These are phyloP conservation scores for Pseudomonodictys pantanalensis DNA, from an alignment of 495 filamentous ascomycete species.

Conservation along the genomic window DNA sequence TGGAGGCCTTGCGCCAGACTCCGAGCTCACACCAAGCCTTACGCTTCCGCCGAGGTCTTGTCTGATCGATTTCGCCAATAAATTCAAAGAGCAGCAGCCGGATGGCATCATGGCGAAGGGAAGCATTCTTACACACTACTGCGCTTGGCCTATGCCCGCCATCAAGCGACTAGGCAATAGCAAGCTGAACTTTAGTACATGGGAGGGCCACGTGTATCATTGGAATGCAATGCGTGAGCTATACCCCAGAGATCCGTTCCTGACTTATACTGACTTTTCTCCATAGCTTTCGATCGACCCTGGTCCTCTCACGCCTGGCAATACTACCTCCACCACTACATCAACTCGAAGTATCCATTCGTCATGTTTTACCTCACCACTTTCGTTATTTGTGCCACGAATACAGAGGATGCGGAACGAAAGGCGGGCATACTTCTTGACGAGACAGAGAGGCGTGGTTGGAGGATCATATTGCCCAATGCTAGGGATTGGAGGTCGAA, in stretches of 20 bases:
- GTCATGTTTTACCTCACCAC: slow-evolving; percentile 25
- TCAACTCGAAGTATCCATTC: slow-evolving; percentile 21
- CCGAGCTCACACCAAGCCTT: slow-evolving; percentile 1
- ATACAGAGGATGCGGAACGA: slow-evolving; percentile 9
- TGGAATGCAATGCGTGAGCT: slow-evolving; percentile 18
- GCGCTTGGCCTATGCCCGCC: slow-evolving; percentile 19
- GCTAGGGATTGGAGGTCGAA: slow-evolving; percentile 5
- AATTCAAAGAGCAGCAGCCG: slow-evolving; percentile 9
- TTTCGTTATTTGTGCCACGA: slow-evolving; percentile 17
- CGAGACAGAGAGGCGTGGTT: slow-evolving; percentile 10
- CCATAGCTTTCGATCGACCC: slow-evolving; percentile 15
- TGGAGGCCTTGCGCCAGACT: neutral
- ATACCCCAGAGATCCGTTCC: neutral
- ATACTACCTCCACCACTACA: slow-evolving; percentile 18
- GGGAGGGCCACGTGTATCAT: slow-evolving; percentile 13
- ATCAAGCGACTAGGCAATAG: slow-evolving; percentile 9
- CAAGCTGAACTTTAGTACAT: slow-evolving; percentile 16
- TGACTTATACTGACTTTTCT: neutral
- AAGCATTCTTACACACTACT: slow-evolving; percentile 14
- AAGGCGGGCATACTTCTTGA: slow-evolving; percentile 3
- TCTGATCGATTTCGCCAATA: slow-evolving; percentile 14
- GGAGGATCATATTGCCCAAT: slow-evolving; percentile 13
- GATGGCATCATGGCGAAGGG: slow-evolving; percentile 17
- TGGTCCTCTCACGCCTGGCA: slow-evolving; percentile 18
- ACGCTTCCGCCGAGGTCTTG: slow-evolving; percentile 7